Conservation (phyloP, 129 eudicot species). For the Apium graveolens region DNA sequence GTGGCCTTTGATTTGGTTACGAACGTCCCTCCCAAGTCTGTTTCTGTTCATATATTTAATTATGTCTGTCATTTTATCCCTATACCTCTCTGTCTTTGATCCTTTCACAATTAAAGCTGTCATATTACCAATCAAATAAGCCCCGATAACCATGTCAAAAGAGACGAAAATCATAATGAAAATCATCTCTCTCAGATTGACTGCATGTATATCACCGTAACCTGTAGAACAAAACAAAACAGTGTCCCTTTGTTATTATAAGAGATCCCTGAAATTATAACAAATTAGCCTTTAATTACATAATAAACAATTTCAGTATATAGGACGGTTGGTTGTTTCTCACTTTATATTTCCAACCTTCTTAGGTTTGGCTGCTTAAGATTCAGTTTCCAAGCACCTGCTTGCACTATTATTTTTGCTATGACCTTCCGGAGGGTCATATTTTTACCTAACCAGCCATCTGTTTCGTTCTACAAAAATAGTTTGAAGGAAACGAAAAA, state of each 20-base stretch:
- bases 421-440: not conserved
- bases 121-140: slow-evolving; percentile 99
- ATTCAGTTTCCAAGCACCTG: not conserved
- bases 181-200: slow-evolving; percentile 90
- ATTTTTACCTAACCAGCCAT: not conserved
- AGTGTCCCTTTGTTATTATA: slow-evolving; percentile 8
- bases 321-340: not conserved
- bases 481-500: not conserved
- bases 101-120: slow-evolving; percentile 95
- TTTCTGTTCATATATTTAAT: slow-evolving; percentile 90
- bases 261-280: not conserved
- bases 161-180: slow-evolving; percentile 85
- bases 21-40: slow-evolving; percentile 66
- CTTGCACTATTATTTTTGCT: not conserved
- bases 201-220: slow-evolving; percentile 96
- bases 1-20: slow-evolving; percentile 87
- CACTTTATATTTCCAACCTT: not conserved
- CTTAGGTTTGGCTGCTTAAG: not conserved
- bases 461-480: not conserved
- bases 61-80: slow-evolving; percentile 90
- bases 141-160: slow-evolving; percentile 90
- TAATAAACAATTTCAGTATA: not conserved
- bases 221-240: slow-evolving; percentile 39
- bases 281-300: not conserved
- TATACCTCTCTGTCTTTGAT: slow-evolving; percentile 84